Percentiles rank a stretch among this genome's conserved stretches.
These are phyloP conservation scores for Stephanodiscus minutulus DNA, from an alignment of 108 stramenopile genomes.

Conservation along the genomic window DNA sequence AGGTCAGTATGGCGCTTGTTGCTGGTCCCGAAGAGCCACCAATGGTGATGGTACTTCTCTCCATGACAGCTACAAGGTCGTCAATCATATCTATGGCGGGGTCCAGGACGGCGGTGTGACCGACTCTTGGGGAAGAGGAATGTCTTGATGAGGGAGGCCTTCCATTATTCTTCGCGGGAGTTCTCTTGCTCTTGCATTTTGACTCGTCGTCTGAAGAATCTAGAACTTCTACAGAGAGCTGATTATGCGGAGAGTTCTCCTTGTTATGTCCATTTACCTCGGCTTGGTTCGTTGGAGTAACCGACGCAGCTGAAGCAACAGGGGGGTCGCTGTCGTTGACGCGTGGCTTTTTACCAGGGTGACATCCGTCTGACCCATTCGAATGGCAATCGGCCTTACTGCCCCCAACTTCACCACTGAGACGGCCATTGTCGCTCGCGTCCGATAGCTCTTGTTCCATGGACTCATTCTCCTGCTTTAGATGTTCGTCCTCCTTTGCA, in stretches of 20 bases:
- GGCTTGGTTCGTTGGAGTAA: slow-evolving; percentile 2
- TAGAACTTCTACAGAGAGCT: slow-evolving; percentile 26
- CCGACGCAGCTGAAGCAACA: background rate
- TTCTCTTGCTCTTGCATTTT: slow-evolving; percentile 1
- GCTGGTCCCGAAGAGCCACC: slow-evolving; percentile 11
- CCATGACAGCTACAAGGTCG: slow-evolving; percentile 45
- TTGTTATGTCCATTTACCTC: slow-evolving; percentile 2
- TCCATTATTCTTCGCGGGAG: background rate
- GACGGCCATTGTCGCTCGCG: slow-evolving; percentile 1
- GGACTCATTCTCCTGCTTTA: slow-evolving; percentile 2
- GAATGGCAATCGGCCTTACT: background rate
- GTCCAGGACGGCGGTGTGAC: background rate
- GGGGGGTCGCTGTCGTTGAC: background rate
- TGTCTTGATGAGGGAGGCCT: background rate
- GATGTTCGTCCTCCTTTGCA: slow-evolving; percentile 18
- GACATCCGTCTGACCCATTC: background rate
- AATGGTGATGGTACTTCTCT: slow-evolving; percentile 11
- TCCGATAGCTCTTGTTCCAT: slow-evolving; percentile 21
- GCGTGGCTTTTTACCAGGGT: background rate
- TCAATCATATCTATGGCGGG: slow-evolving; percentile 34
- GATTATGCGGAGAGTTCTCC: slow-evolving; percentile 22
- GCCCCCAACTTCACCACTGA: background rate
- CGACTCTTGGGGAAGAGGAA: background rate
- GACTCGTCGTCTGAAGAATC: slow-evolving; percentile 15
- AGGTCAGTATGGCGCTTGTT: slow-evolving; percentile 7